Conservation (phyloP, 2,329 filamentous ascomycete genomes). For the Lecanoromycetidae sp. region DNA sequence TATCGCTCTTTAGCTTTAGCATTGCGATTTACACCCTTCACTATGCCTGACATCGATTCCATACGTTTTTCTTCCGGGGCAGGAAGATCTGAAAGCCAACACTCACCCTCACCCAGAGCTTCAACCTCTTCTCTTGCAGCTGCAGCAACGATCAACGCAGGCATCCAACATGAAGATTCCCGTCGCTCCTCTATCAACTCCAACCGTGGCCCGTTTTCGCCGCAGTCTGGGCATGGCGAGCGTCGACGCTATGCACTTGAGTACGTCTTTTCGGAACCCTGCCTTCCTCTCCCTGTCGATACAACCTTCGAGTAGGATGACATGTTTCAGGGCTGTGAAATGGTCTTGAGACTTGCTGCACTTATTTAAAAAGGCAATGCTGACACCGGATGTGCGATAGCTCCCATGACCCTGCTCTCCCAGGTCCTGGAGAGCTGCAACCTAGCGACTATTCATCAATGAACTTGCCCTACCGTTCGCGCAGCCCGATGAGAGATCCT, state of each 20-base stretch:
- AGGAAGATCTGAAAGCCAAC: constrained; percentile 28
- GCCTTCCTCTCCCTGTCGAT: too few relatives aligned
- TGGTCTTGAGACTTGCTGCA: too few relatives aligned
- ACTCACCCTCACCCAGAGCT: constrained; percentile 49
- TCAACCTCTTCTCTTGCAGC: constrained; percentile 62
- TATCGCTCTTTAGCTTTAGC: too few relatives aligned
- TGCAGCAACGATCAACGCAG: constrained; percentile 64
- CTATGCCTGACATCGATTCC: constrained; percentile 56
- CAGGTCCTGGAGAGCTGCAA: constrained; percentile 27
- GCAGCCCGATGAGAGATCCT: constrained; percentile 34
- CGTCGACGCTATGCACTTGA: constrained; percentile 32
- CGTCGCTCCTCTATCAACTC: constrained; percentile 28
- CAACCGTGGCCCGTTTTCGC: constrained; percentile 26
- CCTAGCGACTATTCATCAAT: constrained; percentile 24
- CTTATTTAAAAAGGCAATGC: too few relatives aligned
- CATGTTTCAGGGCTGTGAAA: too few relatives aligned
- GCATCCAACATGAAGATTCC: constrained; percentile 54
- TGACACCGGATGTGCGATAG: too few relatives aligned
- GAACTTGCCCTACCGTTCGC: constrained; percentile 29
- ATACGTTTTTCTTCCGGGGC: constrained; percentile 46
- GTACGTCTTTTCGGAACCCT: too few relatives aligned
- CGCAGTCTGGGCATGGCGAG: constrained; percentile 24
- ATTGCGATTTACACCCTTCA: too few relatives aligned
- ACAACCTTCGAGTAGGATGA: too few relatives aligned
- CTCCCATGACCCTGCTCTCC: constrained; percentile 29